phyloP scores from a whole-genome alignment of 2,329 filamentous ascomycete species.

The Scytalidium lignicola region DNA sequence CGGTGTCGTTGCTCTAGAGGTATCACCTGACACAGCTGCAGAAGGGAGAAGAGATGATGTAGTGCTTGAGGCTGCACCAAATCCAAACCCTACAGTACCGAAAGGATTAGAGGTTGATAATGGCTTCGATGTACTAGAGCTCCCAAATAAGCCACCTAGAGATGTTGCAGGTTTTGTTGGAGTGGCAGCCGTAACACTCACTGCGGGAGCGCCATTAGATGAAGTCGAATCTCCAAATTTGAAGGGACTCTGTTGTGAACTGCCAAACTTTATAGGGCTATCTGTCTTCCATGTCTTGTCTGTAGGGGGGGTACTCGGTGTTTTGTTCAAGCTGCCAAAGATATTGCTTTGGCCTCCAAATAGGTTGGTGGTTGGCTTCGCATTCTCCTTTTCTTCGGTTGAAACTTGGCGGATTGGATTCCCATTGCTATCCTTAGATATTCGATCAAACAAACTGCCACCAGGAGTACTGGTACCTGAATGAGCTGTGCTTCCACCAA shows the following conservation, averaged over 20 bases:
- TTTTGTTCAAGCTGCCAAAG: conserved; percentile 13
- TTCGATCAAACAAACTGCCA: conserved; percentile 51
- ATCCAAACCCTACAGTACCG: conserved; percentile 18
- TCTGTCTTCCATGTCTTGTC: conserved; percentile 46
- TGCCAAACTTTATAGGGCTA: conserved; percentile 50
- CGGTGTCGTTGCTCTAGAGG: conserved; percentile 27
- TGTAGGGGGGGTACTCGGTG: conserved; percentile 20
- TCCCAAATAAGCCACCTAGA: conserved; percentile 11
- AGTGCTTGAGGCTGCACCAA: conserved; percentile 18
- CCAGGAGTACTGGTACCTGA: conserved; percentile 33
- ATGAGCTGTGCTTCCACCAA: conserved; percentile 24
- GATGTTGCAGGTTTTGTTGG: conserved; percentile 12
- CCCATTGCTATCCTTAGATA: conserved; percentile 45
- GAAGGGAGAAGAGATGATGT: conserved; percentile 25
- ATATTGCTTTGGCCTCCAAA: conserved; percentile 13
- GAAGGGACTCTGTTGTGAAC: conserved; percentile 40
- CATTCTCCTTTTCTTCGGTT: conserved; percentile 30
- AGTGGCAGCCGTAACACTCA: conserved; percentile 14
- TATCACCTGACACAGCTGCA: conserved; percentile 19
- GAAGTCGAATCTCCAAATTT: conserved; percentile 27
- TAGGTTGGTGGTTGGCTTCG: conserved; percentile 16
- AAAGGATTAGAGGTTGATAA: conserved; percentile 13
- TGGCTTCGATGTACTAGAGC: conserved; percentile 6
- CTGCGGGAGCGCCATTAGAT: conserved; percentile 11
- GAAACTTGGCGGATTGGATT: conserved; percentile 38